Evolutionary conservation across 768 basidiomycete genomes (phyloP), one percentile per base, ranked within the genome.

Genomic region (Pleurotus ostreatus): DNA sequence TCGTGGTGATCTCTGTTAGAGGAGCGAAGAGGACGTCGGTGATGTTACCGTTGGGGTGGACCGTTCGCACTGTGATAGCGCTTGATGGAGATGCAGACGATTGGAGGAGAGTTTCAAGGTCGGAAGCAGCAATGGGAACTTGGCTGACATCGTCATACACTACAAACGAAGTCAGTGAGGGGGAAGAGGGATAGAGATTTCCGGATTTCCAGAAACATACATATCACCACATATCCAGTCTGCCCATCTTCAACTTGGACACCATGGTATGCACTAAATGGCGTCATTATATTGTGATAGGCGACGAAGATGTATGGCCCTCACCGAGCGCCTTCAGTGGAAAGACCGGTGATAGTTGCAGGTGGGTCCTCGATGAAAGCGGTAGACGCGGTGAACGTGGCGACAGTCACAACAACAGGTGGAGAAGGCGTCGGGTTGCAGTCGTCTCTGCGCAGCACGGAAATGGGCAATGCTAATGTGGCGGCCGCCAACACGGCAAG

Each of bases 231-330:
- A 44, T 54, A 54, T 54, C 52, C 52, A 2, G 52, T 54, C 25
- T 54, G 52, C 12, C 52, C 52, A 23, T 54, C 38, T 30, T 54
- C 52, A 30, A 26, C 41, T n/a, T 54, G 52, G 16, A 54, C 38
- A 26, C 52, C 52, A 23, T 54, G 43, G 38, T 54, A 54, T 5
- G 34, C 41, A 15, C 52, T 54, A 37, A 18, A 41, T 7, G 20
- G n/a, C 37, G 18, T 16, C 37, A 37, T 6, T n/a, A n/a, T 4
- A 16, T 5, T 9, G 5, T 3, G 20, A 18, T 15, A 8, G 12
- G 34, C n/a, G 15, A 13, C 34, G 39, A 54, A 13, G 12, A 41
- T 2, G 41, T 16, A 1, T 8, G 39, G 3, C 18, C 16, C 41
- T 15, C 20, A 20, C 37, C 23, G 23, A 22, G 20, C 39, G 5